Conservation (phyloP, 768 basidiomycete genomes). For the Leccinum subtestaceum region DNA sequence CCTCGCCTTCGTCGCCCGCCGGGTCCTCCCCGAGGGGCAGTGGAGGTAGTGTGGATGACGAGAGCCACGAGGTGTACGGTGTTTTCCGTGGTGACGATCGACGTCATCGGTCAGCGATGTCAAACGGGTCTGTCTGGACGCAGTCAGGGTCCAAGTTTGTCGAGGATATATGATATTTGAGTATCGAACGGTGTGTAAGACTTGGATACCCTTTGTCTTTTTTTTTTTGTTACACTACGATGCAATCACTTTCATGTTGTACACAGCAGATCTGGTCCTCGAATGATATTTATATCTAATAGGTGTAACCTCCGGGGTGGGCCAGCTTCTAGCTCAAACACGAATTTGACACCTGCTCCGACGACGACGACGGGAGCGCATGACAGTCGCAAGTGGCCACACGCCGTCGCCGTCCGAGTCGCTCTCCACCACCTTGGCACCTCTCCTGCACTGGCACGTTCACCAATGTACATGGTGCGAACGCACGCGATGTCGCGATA, state of each 20-base stretch:
- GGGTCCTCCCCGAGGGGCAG: slow-evolving; percentile 18
- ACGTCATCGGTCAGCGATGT: slow-evolving; percentile 25
- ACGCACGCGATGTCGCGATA: too few relatives aligned
- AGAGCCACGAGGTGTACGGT: slow-evolving; percentile 1
- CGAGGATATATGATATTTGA: slow-evolving; percentile 31
- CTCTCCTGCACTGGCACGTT: too few relatives aligned
- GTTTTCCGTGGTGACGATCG: slow-evolving; percentile 4
- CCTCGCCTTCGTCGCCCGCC: slow-evolving; percentile 14
- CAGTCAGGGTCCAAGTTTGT: slow-evolving; percentile 51
- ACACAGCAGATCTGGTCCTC: background rate
- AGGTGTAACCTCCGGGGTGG: background rate
- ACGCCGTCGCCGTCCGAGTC: too few relatives aligned
- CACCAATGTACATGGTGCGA: too few relatives aligned
- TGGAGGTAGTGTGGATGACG: slow-evolving; percentile 16
- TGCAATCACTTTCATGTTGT: background rate
- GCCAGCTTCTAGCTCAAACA: background rate
- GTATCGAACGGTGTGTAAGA: background rate
- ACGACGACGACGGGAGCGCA: too few relatives aligned
- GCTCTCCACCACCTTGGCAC: too few relatives aligned
- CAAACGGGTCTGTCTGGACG: slow-evolving; percentile 34
- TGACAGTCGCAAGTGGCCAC: too few relatives aligned
- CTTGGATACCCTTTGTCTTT: background rate
- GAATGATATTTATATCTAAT: background rate
- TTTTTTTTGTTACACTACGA: background rate
- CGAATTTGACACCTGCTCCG: too few relatives aligned